These are phyloP conservation scores for Podospora didyma DNA, from an alignment of 495 filamentous ascomycete species.

Conservation along the genomic window DNA sequence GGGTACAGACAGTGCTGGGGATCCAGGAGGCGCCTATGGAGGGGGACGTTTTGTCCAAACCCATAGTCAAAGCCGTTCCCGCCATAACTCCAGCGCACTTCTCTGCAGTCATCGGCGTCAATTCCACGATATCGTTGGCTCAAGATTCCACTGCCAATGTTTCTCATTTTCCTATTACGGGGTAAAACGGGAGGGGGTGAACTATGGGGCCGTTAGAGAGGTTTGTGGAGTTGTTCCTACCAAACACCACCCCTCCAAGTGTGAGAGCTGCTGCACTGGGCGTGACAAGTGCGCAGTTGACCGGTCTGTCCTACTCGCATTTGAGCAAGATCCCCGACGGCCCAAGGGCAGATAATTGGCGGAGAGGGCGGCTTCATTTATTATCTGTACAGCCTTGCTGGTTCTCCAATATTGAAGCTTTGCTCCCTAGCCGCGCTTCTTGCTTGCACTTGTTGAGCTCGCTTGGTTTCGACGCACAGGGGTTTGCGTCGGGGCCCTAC, in stretches of 20 bases:
- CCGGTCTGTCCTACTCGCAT: slow-evolving; percentile 2
- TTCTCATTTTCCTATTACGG: too few relatives aligned
- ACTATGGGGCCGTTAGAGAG: too few relatives aligned
- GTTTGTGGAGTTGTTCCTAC: too few relatives aligned
- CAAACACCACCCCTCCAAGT: too few relatives aligned
- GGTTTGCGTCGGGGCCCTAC: not conserved
- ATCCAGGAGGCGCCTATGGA: too few relatives aligned
- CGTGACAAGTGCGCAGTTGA: not conserved
- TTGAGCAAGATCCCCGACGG: slow-evolving; percentile 7
- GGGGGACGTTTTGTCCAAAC: too few relatives aligned
- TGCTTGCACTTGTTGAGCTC: too few relatives aligned
- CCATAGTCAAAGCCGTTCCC: too few relatives aligned
- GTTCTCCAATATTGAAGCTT: not conserved
- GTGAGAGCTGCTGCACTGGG: not conserved
- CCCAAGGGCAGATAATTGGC: slow-evolving; percentile 1
- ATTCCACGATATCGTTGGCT: not conserved
- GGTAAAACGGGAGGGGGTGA: too few relatives aligned
- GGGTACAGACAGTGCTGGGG: not conserved
- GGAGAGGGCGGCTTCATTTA: slow-evolving; percentile 2
- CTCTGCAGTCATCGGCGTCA: not conserved
- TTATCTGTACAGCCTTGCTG: not conserved
- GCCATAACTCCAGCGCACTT: not conserved
- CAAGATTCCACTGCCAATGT: not conserved
- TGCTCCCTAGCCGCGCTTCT: not conserved
- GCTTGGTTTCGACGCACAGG: not conserved